Conservation (phyloP, 2,329 filamentous ascomycete genomes). For the Colletotrichum falcatum region DNA sequence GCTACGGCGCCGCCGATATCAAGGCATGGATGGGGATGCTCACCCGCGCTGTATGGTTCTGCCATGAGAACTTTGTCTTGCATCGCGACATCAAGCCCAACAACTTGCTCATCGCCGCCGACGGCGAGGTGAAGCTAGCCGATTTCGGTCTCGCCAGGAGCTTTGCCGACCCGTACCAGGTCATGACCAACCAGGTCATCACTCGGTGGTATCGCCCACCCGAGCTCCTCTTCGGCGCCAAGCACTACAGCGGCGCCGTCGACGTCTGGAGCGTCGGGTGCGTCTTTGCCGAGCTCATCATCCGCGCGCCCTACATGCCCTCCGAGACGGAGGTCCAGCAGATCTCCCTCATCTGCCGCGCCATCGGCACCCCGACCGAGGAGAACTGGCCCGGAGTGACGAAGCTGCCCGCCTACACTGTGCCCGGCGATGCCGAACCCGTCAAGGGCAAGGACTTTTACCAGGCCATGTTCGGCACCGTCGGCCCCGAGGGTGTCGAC, state of each 20-base stretch:
- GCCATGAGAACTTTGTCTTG: conserved; percentile 92
- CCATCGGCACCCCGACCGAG: conserved; percentile 90
- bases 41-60: conserved; percentile 93
- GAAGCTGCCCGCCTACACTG: conserved; percentile 83
- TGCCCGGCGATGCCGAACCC: conserved; percentile 69
- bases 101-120: conserved; percentile 93
- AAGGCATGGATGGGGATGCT: conserved; percentile 99
- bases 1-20: conserved; percentile 89
- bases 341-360: conserved; percentile 84
- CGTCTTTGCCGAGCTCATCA: conserved; percentile 91
- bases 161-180: conserved; percentile 87
- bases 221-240: conserved; percentile 90
- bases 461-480: conserved; percentile 80
- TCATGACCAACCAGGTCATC: conserved; percentile 95
- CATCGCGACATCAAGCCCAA: conserved; percentile 99
- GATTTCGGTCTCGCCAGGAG: conserved; percentile 95
- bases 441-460: conserved; percentile 79
- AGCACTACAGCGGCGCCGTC: conserved; percentile 89
- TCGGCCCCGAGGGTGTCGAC: conserved; percentile 87
- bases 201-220: conserved; percentile 97
- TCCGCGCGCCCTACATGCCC: conserved; percentile 85
- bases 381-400: conserved; percentile 96
- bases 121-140: conserved; percentile 93
- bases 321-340: conserved; percentile 90
- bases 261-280: conserved; percentile 95